Evolutionary conservation across 2,329 filamentous ascomycete genomes (phyloP).

Genomic region (Phyllosticta citrichinensis): DNA sequence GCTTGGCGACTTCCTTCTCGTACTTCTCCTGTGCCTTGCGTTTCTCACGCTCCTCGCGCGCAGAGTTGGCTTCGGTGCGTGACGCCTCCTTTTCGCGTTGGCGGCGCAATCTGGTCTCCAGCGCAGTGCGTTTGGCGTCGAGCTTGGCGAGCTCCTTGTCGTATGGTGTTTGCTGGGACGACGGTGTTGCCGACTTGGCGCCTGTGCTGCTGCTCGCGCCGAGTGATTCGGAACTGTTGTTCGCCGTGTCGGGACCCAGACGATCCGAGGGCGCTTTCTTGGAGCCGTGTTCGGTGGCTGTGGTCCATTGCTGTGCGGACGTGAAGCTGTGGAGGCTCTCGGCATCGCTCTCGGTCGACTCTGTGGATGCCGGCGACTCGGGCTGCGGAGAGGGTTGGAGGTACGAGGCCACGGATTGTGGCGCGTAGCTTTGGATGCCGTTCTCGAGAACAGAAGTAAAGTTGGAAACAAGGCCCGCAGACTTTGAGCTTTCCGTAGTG

Average conservation of each 20-base stretch:
- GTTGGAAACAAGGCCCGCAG: conserved; percentile 6
- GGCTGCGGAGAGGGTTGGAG: conserved; percentile 9
- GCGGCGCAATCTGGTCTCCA: conserved; percentile 53
- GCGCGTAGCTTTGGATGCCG: conserved; percentile 10
- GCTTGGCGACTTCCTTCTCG: conserved; percentile 44
- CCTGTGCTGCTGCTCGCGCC: conserved; percentile 2
- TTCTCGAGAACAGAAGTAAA: not conserved
- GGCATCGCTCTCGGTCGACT: conserved; percentile 15
- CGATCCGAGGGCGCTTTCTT: not conserved
- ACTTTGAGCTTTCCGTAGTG: conserved; percentile 13
- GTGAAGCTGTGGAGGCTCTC: conserved; percentile 25
- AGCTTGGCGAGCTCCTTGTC: conserved; percentile 59
- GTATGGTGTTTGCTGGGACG: conserved; percentile 21
- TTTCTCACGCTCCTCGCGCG: conserved; percentile 51
- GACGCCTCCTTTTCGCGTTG: conserved; percentile 43
- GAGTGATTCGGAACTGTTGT: conserved; percentile 10
- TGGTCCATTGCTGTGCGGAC: conserved; percentile 33
- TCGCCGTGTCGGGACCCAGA: not conserved
- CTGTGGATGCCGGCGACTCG: conserved; percentile 18
- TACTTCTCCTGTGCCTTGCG: conserved; percentile 32
- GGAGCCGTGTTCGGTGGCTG: conserved; percentile 19
- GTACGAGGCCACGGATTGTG: conserved; percentile 7
- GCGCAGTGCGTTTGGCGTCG: conserved; percentile 41
- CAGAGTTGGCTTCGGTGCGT: conserved; percentile 19
- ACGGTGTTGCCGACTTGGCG: not conserved